Percentiles rank a stretch among this genome's conserved stretches.
Conservation (phyloP, 2,329 filamentous ascomycete species). For the Trichoderma guizhouense region DNA sequence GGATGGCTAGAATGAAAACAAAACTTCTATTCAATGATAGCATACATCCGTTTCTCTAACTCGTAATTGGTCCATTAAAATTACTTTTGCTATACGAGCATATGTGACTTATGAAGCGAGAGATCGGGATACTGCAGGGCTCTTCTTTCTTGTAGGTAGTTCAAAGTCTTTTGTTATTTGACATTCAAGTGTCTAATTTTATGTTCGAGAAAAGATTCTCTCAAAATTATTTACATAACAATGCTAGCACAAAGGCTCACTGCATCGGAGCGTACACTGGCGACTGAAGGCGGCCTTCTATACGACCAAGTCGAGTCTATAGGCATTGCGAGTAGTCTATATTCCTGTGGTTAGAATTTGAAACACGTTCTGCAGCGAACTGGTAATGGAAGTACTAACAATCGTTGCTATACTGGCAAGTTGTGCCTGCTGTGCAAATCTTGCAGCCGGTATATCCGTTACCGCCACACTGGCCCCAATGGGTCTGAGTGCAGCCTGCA, state of each 20-base stretch:
- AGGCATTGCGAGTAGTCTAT: slow-evolving; percentile 12
- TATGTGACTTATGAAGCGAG: background rate
- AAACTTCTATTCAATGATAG: background rate
- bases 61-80: background rate
- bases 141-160: background rate
- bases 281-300: background rate
- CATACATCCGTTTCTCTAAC: background rate
- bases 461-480: slow-evolving; percentile 6
- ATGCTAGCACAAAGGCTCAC: background rate
- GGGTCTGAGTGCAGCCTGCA: slow-evolving; percentile 4
- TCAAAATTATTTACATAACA: background rate
- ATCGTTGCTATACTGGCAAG: slow-evolving; percentile 4
- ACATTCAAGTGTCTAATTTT: background rate
- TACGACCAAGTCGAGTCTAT: background rate
- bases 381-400: background rate
- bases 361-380: background rate
- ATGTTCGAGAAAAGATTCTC: background rate
- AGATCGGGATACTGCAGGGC: background rate
- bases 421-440: slow-evolving; percentile 2
- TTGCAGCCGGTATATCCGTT: slow-evolving; percentile 3
- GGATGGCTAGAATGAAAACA: background rate
- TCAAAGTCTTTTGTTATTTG: background rate
- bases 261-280: background rate
- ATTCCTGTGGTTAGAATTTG: background rate
- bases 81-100: background rate